Evolutionary conservation across 805 yeast genomes (phyloP).

Genomic region (Suhomyces sp.): DNA sequence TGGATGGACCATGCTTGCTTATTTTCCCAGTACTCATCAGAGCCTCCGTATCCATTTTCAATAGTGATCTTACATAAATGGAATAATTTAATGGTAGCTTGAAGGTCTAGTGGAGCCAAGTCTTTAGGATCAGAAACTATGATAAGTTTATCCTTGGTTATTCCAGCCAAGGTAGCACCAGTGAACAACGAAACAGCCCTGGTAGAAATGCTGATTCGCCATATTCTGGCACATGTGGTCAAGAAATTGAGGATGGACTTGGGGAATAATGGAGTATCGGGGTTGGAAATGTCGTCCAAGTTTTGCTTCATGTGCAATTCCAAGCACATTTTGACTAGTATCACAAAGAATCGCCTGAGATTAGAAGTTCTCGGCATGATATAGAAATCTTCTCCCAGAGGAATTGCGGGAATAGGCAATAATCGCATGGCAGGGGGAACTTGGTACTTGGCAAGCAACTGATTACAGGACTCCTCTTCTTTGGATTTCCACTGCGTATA

Average conservation of each 20-base stretch:
- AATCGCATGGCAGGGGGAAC: constrained; percentile 31
- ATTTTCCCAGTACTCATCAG: constrained; percentile 29
- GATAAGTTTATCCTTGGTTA: constrained; percentile 23
- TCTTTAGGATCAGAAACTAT: constrained; percentile 16
- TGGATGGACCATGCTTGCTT: constrained; percentile 31
- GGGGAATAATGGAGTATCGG: constrained; percentile 27
- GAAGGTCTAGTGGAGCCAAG: constrained; percentile 31
- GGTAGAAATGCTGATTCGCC: constrained; percentile 57
- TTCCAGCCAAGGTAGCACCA: constrained; percentile 40
- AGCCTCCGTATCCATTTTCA: constrained; percentile 21
- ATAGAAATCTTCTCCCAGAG: constrained; percentile 36
- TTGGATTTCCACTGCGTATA: constrained; percentile 34
- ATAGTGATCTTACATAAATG: constrained; percentile 27
- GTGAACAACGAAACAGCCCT: constrained; percentile 49
- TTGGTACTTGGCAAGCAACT: constrained; percentile 26
- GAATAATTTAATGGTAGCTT: constrained; percentile 22
- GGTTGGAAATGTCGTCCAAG: constrained; percentile 3
- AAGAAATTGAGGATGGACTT: constrained; percentile 45
- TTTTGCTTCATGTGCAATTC: constrained; percentile 27
- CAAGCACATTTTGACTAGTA: constrained; percentile 43
- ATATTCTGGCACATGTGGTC: constrained; percentile 44
- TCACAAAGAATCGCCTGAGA: constrained; percentile 38
- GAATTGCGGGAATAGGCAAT: constrained; percentile 29
- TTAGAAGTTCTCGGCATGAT: constrained; percentile 31
- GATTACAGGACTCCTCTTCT: constrained; percentile 22